These are phyloP conservation scores for Volvariella volvacea DNA, from an alignment of 1,284 basidiomycete genomes.

Conservation along the genomic window DNA sequence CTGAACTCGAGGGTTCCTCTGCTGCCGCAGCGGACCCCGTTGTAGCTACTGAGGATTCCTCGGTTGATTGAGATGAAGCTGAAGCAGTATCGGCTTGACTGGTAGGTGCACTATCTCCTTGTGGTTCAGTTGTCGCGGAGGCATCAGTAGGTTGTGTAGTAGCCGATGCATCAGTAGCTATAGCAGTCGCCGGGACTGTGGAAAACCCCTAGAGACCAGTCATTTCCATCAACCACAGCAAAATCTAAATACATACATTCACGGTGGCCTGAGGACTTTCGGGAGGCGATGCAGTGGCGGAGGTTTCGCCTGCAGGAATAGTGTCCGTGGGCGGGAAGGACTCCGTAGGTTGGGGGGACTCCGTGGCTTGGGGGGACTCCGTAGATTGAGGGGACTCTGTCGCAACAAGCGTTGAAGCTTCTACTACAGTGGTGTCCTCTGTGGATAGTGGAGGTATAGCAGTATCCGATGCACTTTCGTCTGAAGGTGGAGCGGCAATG, in stretches of 20 bases:
- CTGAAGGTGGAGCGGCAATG: constrained; percentile 5
- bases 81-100: constrained; percentile 12
- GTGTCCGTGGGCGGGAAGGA: too few species aligned
- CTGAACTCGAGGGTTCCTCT: constrained; percentile 10
- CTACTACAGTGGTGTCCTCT: constrained; percentile 6
- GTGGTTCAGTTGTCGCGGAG: background rate
- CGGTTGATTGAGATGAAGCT: constrained; percentile 15
- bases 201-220: too few species aligned
- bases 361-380: too few species aligned
- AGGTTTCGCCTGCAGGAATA: too few species aligned
- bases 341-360: too few species aligned
- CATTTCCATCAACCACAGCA: too few species aligned
- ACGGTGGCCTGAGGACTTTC: constrained; percentile 5
- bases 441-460: constrained; percentile 5
- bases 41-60: constrained; percentile 12
- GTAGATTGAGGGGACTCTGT: constrained; percentile 11
- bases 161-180: background rate
- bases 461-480: constrained; percentile 6
- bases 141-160: background rate
- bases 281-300: too few species aligned
- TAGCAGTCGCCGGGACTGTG: too few species aligned
- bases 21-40: constrained; percentile 13
- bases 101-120: constrained; percentile 9
- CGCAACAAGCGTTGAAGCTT: constrained; percentile 9
- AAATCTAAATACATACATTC: background rate